Conservation (phyloP, 768 basidiomycete genomes). For the Boletus insuetus region DNA sequence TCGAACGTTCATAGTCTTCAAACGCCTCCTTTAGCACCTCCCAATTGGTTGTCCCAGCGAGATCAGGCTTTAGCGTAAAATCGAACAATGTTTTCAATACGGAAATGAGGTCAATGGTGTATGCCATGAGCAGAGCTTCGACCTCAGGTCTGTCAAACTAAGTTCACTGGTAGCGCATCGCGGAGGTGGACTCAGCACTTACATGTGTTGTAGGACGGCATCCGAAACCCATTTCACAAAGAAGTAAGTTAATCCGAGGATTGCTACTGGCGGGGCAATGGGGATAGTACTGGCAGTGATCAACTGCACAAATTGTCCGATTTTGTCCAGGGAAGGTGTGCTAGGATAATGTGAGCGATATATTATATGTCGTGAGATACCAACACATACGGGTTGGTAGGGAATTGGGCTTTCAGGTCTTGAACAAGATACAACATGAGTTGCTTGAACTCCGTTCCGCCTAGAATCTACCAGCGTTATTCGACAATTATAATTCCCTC, state of each 20-base stretch:
- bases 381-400: neutral
- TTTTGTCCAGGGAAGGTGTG: neutral
- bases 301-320: conserved; percentile 1
- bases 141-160: neutral
- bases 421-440: conserved; percentile 4
- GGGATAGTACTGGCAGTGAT: neutral
- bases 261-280: neutral
- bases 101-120: conserved; percentile 3
- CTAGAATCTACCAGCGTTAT: neutral
- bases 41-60: conserved; percentile 5
- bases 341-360: neutral
- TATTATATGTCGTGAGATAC: neutral
- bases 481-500: neutral
- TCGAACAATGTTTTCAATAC: neutral
- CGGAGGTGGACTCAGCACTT: neutral
- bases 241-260: conserved; percentile 2
- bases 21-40: conserved; percentile 3
- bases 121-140: conserved; percentile 1
- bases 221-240: conserved; percentile 6
- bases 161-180: neutral
- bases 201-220: neutral
- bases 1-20: conserved; percentile 1
- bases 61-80: conserved; percentile 4
- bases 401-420: neutral
- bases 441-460: neutral